These are phyloP conservation scores for Heliamphora pulchella DNA, from an alignment of 179 eudicot species.

Conservation along the genomic window DNA sequence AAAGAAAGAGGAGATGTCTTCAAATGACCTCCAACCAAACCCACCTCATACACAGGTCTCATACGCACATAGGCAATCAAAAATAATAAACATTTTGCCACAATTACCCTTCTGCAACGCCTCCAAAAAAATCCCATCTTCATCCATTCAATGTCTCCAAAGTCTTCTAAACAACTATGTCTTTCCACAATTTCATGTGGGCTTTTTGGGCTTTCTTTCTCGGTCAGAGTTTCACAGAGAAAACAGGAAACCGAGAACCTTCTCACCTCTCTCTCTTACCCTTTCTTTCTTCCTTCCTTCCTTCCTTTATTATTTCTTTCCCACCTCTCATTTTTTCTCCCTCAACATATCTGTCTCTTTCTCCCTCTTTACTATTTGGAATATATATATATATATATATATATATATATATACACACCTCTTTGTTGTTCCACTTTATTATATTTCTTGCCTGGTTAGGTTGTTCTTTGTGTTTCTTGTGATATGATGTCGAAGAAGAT, in stretches of 20 bases:
- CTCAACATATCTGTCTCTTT: background rate
- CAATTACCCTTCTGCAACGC: constrained; percentile 25
- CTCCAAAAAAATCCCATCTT: constrained; percentile 35
- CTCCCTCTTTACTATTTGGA: background rate
- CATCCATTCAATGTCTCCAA: constrained; percentile 25
- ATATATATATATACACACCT: background rate
- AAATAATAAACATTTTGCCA: constrained; percentile 13
- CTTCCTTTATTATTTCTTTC: constrained; percentile 5
- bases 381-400: no score
- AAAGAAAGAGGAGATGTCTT: constrained; percentile 8
- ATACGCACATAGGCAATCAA: background rate
- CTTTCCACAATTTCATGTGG: constrained; percentile 18
- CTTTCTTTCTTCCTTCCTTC: background rate
- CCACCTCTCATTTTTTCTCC: constrained; percentile 7
- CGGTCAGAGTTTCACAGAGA: constrained; percentile 29
- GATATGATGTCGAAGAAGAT: constrained; percentile 33
- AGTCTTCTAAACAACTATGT: constrained; percentile 19
- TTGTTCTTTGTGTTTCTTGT: constrained; percentile 14
- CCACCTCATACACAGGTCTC: background rate
- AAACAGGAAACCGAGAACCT: constrained; percentile 28
- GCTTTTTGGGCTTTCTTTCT: constrained; percentile 35
- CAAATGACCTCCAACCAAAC: constrained; percentile 15
- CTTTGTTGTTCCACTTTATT: background rate
- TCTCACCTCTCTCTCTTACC: constrained; percentile 14
- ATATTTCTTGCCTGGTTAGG: background rate